Percentiles rank a stretch among this genome's conserved stretches.
Conservation (phyloP, 108 stramenopile species). For the Schizochytrium sp. region DNA sequence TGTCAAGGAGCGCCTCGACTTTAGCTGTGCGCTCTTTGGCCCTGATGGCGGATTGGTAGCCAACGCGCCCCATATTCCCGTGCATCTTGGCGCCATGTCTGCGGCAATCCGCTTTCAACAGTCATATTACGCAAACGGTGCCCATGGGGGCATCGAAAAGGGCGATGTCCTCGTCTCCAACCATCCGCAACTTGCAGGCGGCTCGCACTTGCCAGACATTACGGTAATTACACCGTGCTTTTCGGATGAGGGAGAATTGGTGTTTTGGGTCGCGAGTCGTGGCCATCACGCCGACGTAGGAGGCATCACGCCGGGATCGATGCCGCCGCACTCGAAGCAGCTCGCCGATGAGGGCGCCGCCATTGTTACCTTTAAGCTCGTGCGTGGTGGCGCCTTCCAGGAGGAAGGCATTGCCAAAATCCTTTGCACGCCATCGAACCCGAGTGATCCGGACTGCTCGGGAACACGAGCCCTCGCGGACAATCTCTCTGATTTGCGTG, state of each 20-base stretch:
- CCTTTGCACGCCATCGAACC: slow-evolving; percentile 66
- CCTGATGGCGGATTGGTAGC: slow-evolving; percentile 87
- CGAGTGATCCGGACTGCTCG: slow-evolving; percentile 49
- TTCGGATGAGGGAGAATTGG: slow-evolving; percentile 36
- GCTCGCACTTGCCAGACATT: slow-evolving; percentile 82
- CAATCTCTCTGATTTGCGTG: slow-evolving; percentile 83
- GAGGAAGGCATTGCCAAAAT: slow-evolving; percentile 85
- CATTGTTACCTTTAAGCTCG: slow-evolving; percentile 93
- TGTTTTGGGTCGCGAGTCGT: slow-evolving; percentile 89
- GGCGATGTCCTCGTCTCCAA: slow-evolving; percentile 95
- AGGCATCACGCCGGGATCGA: slow-evolving; percentile 70
- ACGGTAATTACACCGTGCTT: slow-evolving; percentile 98
- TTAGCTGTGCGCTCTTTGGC: slow-evolving; percentile 91
- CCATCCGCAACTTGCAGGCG: slow-evolving; percentile 93
- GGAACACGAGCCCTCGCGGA: slow-evolving; percentile 88
- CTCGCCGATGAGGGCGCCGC: slow-evolving; percentile 91
- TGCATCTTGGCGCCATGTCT: slow-evolving; percentile 96
- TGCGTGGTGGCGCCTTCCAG: slow-evolving; percentile 78
- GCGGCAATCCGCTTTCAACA: slow-evolving; percentile 83
- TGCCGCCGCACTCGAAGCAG: slow-evolving; percentile 77
- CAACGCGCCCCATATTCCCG: slow-evolving; percentile 97
- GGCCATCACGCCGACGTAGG: slow-evolving; percentile 97
- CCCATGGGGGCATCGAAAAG: slow-evolving; percentile 68
- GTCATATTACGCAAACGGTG: slow-evolving; percentile 66
- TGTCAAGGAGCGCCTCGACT: slow-evolving; percentile 97